A percentile compares a stretch with the other conserved stretches of the same genome.
Evolutionary conservation across 495 filamentous ascomycete genomes (phyloP).

Genomic region (Penicillium angulare): DNA sequence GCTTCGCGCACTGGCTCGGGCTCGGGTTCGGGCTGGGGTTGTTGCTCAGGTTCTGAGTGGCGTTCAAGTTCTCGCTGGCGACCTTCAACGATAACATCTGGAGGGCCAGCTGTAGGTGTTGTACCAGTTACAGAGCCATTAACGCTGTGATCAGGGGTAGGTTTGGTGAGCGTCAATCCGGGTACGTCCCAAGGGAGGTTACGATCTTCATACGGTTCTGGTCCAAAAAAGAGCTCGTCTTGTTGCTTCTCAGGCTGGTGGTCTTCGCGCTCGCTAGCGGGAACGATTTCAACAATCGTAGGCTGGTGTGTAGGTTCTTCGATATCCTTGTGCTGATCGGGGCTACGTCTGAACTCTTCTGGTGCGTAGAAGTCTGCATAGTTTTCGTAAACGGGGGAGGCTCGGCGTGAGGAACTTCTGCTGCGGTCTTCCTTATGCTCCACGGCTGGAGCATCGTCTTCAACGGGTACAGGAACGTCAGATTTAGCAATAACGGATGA

Average conservation of each 20-base stretch:
- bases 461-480: constrained; percentile 8
- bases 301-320: constrained; percentile 26
- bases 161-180: constrained; percentile 45
- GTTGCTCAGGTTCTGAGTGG: background rate
- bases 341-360: constrained; percentile 34
- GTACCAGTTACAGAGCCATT: constrained; percentile 39
- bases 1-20: background rate
- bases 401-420: constrained; percentile 25
- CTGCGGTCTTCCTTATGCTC: constrained; percentile 13
- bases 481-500: constrained; percentile 21
- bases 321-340: constrained; percentile 13
- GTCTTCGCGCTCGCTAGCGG: constrained; percentile 25
- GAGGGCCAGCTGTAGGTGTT: constrained; percentile 24
- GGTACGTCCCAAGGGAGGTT: constrained; percentile 50
- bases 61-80: background rate
- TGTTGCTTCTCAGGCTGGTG: constrained; percentile 1
- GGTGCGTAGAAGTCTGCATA: constrained; percentile 47
- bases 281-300: constrained; percentile 33
- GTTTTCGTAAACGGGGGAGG: constrained; percentile 36
- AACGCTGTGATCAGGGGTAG: constrained; percentile 49
- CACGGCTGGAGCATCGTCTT: constrained; percentile 10
- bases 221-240: constrained; percentile 14
- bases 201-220: constrained; percentile 31
- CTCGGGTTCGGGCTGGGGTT: background rate
- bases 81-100: background rate